Evolutionary conservation across 2,329 filamentous ascomycete species (phyloP), one percentile per base, ranked within the genome.

Genomic region (Botrytis porri): DNA sequence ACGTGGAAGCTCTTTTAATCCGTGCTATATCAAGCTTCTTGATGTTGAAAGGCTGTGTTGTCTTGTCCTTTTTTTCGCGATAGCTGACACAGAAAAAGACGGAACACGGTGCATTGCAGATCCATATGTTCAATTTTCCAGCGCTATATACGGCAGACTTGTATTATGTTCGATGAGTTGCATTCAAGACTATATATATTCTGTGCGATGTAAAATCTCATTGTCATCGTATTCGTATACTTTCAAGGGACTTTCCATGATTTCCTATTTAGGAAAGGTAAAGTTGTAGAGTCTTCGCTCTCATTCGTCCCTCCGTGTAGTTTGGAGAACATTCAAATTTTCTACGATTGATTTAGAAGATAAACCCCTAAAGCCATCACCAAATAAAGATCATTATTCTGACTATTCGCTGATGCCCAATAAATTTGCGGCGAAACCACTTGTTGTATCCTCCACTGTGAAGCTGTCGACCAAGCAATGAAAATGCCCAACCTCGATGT

Each of bases 1-100:
- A 3, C 25, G 8, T 20, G 37, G 22, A n/a, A 63, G 60, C n/a
- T 4, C 8, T 41, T 4, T 41, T 4, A 63, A 41, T 16, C 3
- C 2, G 14, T 9, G 14, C 6, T 6, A n/a, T 1, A 10, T 14
- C 3, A 2, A 39, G 8, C 25, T 29, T 20, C 16, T 1, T 41
- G 2, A 20, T 18, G 14, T 37, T 10, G 16, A 39, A 1, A 9
- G 8, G 14, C 18, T 39, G 14, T 41, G 12, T 8, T 29, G 7
- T 41, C 35, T 41, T 62, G 25, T n/a, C n/a, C n/a, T n/a, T n/a
- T 4, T 10, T 0, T 8, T 61, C 14, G 1, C 0, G 14, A 62
- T 62, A 7, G 14, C 9, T 25, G 6, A 25, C 22, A 18, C 12
- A 16, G n/a, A n/a, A n/a, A 0, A 37, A 10, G 2, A 20, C 25